Base-by-base conservation (phyloP, 2,329 filamentous ascomycete species). In the Sphaerulina vaccinii region DNA sequence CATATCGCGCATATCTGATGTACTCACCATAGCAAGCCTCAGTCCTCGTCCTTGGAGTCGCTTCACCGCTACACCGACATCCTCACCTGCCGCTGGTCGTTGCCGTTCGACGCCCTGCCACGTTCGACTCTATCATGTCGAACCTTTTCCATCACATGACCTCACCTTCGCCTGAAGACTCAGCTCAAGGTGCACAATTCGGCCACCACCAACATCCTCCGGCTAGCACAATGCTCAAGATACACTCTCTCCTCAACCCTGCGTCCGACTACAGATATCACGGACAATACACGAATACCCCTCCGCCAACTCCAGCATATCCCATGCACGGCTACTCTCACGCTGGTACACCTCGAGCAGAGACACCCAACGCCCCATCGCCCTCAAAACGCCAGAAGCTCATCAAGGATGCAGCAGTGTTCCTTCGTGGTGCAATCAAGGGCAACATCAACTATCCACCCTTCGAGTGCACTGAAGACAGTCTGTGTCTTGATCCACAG, bases 361-460 rank as follows among this genome's bases (percentile, higher is more conserved):
- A 56, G 29, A 61, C 61, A 21, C 55, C 64, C 52, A 23, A 36
- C 18, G 54, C 61, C 6, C 56, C 55, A 3, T 52, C 56, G 10
- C 54, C 24, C 13, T 29, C 62, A 7, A 71, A 68, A 55, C 67
- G 68, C 32, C 76, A 78, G 57, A 88, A 85, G 71, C 75, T 85
- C 64, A 73, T 79, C 52, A 89, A 87, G 67, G 83, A 87, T 62
- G 79, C 77, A 22, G 78, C 82, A 0, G 71, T 85, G 6, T 84
- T 86, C 66, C 75, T 77, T 22, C 82, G 81, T 62, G 81, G 80
- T 40, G 78, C 79, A 52, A 75, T 82, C 24, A 82, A 83, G 56
- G 88, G 87, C 2, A 73, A 79, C 22, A 76, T 95, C 60, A 85
- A 86, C 65, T 96, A 86, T 65, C 80, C 79, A 15, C 88, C 91